Conservation (phyloP, 1,284 basidiomycete genomes). For the Cutaneotrichosporon curvatum region DNA sequence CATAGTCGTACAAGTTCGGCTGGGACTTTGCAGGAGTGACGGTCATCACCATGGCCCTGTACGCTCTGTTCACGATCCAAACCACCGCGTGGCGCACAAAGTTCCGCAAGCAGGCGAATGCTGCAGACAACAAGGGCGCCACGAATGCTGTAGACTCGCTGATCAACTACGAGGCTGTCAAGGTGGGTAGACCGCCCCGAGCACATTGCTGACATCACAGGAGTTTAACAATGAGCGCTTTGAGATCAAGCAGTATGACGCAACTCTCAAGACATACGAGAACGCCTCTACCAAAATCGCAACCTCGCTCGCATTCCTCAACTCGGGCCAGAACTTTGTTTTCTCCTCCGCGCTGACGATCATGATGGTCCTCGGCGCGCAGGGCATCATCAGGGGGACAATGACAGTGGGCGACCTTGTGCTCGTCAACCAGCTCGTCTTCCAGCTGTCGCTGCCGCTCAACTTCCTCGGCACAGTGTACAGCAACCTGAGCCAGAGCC, state of each 20-base stretch:
- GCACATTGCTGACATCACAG: too few relatives aligned
- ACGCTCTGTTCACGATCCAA: constrained; percentile 93
- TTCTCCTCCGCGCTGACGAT: constrained; percentile 86
- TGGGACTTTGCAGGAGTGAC: constrained; percentile 95
- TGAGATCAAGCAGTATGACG: constrained; percentile 87
- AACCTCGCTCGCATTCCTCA: constrained; percentile 84
- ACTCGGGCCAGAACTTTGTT: constrained; percentile 94
- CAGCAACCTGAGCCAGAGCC: constrained; percentile 86
- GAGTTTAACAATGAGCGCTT: constrained; percentile 95
- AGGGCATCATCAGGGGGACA: constrained; percentile 88
- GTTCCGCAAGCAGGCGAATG: constrained; percentile 91
- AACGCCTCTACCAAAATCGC: constrained; percentile 89
- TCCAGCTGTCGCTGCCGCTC: constrained; percentile 89
- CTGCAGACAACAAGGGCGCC: constrained; percentile 93
- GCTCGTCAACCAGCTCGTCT: constrained; percentile 98
- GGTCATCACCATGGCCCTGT: constrained; percentile 72
- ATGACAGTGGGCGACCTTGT: constrained; percentile 98
- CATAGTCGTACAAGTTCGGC: constrained; percentile 88
- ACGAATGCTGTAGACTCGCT: constrained; percentile 89
- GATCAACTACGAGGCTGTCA: constrained; percentile 98
- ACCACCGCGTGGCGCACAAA: constrained; percentile 93
- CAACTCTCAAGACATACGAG: constrained; percentile 79
- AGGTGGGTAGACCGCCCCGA: constrained; percentile 42
- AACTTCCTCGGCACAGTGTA: constrained; percentile 98
- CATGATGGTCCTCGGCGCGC: constrained; percentile 94